Conservation (phyloP, 495 filamentous ascomycete species). For the Trichodelitschia bisporula region DNA sequence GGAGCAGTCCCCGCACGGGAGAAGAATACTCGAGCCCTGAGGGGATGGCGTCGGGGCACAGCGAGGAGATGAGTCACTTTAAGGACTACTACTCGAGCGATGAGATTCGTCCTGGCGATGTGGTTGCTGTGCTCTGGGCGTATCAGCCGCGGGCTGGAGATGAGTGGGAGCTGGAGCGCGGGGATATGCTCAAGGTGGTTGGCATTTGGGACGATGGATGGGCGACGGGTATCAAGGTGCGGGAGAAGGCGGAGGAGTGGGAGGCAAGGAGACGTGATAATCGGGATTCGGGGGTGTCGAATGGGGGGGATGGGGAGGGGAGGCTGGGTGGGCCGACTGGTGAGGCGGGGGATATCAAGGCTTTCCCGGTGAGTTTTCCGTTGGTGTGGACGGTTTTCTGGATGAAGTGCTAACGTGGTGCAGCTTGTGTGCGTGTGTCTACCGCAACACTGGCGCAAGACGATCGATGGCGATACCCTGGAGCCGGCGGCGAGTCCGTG, state of each 20-base stretch:
- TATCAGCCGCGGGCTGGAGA: conserved; percentile 85
- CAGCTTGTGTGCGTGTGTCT: conserved; percentile 83
- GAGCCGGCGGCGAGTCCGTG: no score
- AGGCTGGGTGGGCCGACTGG: conserved; percentile 24
- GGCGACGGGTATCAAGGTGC: conserved; percentile 75
- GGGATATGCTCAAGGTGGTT: conserved; percentile 96
- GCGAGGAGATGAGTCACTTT: conserved; percentile 84
- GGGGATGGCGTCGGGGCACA: conserved; percentile 66
- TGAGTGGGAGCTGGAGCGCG: conserved; percentile 81
- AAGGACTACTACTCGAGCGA: conserved; percentile 98
- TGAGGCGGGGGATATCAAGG: conserved; percentile 63
- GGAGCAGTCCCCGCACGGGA: conserved; percentile 43
- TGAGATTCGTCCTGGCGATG: conserved; percentile 79
- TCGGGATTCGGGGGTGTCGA: conserved; percentile 82
- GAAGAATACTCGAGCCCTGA: conserved; percentile 64
- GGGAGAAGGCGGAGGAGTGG: conserved; percentile 73
- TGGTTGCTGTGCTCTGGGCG: conserved; percentile 83
- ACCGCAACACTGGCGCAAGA: conserved; percentile 92
- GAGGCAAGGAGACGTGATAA: conserved; percentile 50
- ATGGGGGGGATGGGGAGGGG: conserved; percentile 38
- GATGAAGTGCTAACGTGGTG: conserved; percentile 1
- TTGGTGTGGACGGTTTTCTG: not conserved
- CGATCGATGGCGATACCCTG: conserved; percentile 85
- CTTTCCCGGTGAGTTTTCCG: conserved; percentile 40
- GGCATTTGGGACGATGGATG: conserved; percentile 99